Conservation (phyloP, 1,139 yeast species). For the Pichia norvegensis region DNA sequence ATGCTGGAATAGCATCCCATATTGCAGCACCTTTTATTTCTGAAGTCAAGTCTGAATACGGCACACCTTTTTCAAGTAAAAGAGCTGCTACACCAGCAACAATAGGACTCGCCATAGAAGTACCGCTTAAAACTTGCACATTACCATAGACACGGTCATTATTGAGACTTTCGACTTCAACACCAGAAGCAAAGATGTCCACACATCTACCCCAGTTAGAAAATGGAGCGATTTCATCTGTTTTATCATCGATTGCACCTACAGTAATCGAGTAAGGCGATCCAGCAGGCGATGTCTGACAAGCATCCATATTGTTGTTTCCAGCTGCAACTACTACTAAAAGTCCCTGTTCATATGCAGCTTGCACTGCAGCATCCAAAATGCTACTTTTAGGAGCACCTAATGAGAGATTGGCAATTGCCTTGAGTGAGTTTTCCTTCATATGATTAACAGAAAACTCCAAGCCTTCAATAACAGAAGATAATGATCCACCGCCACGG, state of each 20-base stretch:
- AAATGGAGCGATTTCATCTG: conserved; percentile 62
- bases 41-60: conserved; percentile 34
- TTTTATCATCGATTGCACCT: conserved; percentile 75
- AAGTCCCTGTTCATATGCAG: conserved; percentile 62
- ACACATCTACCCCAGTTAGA: conserved; percentile 89
- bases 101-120: conserved; percentile 83
- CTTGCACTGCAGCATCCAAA: conserved; percentile 65
- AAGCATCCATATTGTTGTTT: conserved; percentile 68
- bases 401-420: conserved; percentile 73
- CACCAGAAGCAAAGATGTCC: conserved; percentile 78
- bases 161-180: conserved; percentile 47
- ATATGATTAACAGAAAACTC: conserved; percentile 62
- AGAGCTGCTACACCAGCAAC: conserved; percentile 70
- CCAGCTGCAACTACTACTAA: conserved; percentile 89
- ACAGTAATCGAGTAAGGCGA: conserved; percentile 67
- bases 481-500: conserved; percentile 59
- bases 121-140: conserved; percentile 58
- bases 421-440: conserved; percentile 29
- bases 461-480: conserved; percentile 62
- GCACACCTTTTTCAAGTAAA: conserved; percentile 52
- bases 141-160: conserved; percentile 19
- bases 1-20: conserved; percentile 32
- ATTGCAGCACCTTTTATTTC: conserved; percentile 35
- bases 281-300: conserved; percentile 48
- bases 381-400: conserved; percentile 64